Evolutionary conservation across 2,329 filamentous ascomycete genomes (phyloP), one percentile per base, ranked within the genome.

Genomic region (Fusarium dimerum): DNA sequence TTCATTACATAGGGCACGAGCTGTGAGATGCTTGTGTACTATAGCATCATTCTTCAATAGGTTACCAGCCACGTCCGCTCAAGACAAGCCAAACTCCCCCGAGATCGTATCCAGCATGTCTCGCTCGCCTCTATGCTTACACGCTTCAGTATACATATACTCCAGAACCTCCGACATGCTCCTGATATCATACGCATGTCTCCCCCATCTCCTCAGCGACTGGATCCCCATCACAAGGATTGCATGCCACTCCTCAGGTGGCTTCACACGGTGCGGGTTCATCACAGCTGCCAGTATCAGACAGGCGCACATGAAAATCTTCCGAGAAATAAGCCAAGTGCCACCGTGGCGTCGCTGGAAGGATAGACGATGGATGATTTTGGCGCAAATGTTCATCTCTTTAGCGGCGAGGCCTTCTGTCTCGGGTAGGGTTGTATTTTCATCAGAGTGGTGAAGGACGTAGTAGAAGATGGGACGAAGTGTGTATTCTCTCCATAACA

Each of bases 391-490:
- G 7, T 53, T 30, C 4, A 56, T 46, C 16, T 42, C 51, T 17
- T 50, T 53, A 20, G 48, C 44, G 6, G 54, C 54, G 20, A 53
- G 50, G 5, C 40, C 42, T 3, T 52, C 16, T 2, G 47, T 48
- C 3, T 48, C 47, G 2, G 41, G 30, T 5, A 40, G 26, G 18
- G 47, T 40, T 6, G 36, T 39, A 2, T 13, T n/a, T n/a, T 34
- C 32, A 11, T 43, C 12, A 3, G 44, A 44, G 5, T 47, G 46
- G 17, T 56, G 51, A 1, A 57, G 30, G 8, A 51, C 45, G 43
- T 49, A 49, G 18, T 57, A 57, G 6, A 57, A 32, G 36, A 57
- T 49, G 2, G 54, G 54, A 6, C 54, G 45, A 6, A 54, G 44
- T 2, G 52, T 48, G 3, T 53, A 47, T 18, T 57, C 54, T 4